phyloP scores from a whole-genome alignment of 2,329 filamentous ascomycete genomes.

The Clarireedia hainanense region DNA sequence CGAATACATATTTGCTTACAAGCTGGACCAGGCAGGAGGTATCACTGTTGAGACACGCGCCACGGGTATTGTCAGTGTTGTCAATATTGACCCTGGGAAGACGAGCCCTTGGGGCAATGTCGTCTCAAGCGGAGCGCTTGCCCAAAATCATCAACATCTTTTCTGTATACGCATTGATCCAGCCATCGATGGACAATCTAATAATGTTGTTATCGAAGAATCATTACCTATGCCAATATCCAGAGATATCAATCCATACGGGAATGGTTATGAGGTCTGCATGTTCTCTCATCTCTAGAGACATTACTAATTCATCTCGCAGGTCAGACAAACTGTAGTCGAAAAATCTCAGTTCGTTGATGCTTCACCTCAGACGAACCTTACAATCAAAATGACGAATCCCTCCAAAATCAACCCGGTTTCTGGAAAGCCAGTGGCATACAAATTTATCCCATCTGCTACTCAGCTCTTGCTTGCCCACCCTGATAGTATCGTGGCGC shows the following conservation, averaged over 20 bases:
- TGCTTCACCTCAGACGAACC: slow-evolving; percentile 39
- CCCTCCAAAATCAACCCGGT: slow-evolving; percentile 57
- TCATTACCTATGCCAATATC: slow-evolving; percentile 35
- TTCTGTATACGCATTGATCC: slow-evolving; percentile 49
- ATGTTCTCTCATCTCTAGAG: not conserved
- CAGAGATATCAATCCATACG: slow-evolving; percentile 42
- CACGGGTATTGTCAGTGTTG: slow-evolving; percentile 51
- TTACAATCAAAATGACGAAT: slow-evolving; percentile 70
- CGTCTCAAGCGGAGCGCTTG: slow-evolving; percentile 50
- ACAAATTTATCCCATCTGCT: slow-evolving; percentile 83
- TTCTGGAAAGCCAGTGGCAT: slow-evolving; percentile 72
- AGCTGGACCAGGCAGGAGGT: slow-evolving; percentile 55
- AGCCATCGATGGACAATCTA: slow-evolving; percentile 45
- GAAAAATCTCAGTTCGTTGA: slow-evolving; percentile 27
- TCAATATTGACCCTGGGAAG: slow-evolving; percentile 48
- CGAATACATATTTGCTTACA: slow-evolving; percentile 59
- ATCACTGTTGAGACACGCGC: slow-evolving; percentile 43
- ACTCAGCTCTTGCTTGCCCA: slow-evolving; percentile 72
- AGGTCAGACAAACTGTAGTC: slow-evolving; percentile 36
- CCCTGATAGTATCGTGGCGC: slow-evolving; percentile 75
- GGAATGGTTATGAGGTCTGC: slow-evolving; percentile 40
- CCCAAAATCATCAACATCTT: slow-evolving; percentile 49
- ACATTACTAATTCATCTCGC: not conserved
- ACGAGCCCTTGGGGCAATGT: slow-evolving; percentile 50
- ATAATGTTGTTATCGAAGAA: slow-evolving; percentile 47